Evolutionary conservation across 805 yeast species (phyloP), one percentile per base, ranked within the genome.

Genomic region (Candida hungchunana): DNA sequence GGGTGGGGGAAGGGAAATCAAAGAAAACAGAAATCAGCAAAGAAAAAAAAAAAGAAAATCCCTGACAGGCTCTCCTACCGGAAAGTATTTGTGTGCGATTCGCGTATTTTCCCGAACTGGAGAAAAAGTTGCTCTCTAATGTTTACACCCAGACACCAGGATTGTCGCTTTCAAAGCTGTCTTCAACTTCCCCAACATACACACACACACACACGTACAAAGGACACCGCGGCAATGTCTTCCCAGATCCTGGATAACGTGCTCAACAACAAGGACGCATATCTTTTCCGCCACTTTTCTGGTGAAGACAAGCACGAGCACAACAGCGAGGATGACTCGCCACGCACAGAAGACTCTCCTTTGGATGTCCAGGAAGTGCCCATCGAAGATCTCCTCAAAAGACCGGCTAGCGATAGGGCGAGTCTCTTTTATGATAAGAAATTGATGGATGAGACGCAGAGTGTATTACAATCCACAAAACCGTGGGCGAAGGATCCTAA

Each of bases 401-500:
- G 32, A 14, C 47, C 53, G 1, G 29, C 40, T 4, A 32, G 33
- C 19, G 43, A 42, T 5, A 33, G 50, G 11, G 47, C 52, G 1
- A 9, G 31, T 2, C 12, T 13, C 4, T 45, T 53, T 21, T 53
- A 50, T 26, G 40, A 45, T 17, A 38, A 39, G 13, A 31, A 34
- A 4, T 10, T 16, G 4, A 30, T 31, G 7, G 43, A 40, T n/a
- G 39, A 38, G 16, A 34, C 42, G 0, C 34, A 42, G 15, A 48
- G 50, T 0, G 18, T 42, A 6, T 28, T 53, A 2, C 36, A 47
- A 9, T 47, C 53, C 2, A 38, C 50, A 1, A 63, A 69, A 36
- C 82, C 83, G 5, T 79, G 85, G 87, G 62, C 60, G 27, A 53
- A 52, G 10, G 73, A 81, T 47, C 71, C 78, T 1, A 67, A 72